Evolutionary conservation across 2,329 filamentous ascomycete genomes (phyloP).

Genomic region (Zymoseptoria brevis): DNA sequence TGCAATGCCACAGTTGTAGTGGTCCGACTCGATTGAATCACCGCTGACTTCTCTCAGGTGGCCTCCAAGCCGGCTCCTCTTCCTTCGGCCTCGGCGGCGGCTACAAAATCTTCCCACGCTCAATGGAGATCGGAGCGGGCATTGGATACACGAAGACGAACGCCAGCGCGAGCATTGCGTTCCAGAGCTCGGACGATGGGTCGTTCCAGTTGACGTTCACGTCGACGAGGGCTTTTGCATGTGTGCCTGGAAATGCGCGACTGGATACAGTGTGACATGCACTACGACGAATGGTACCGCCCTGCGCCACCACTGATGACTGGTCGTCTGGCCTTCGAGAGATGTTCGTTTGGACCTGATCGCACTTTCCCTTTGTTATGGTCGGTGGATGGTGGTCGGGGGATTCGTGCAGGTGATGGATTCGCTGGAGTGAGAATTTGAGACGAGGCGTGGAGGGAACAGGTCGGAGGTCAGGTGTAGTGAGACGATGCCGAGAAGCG

Average conservation of each 20-base stretch:
- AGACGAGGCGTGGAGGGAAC: too few relatives aligned
- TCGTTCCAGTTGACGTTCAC: conserved; percentile 10
- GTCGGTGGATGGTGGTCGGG: too few relatives aligned
- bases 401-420: too few relatives aligned
- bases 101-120: conserved; percentile 9
- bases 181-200: conserved; percentile 11
- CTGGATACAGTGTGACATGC: background rate
- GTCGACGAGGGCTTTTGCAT: conserved; percentile 7
- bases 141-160: conserved; percentile 14
- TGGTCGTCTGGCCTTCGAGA: too few relatives aligned
- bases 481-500: too few relatives aligned
- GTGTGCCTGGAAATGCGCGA: conserved; percentile 4
- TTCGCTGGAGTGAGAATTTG: too few relatives aligned
- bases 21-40: too few relatives aligned
- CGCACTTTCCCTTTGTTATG: too few relatives aligned
- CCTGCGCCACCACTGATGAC: too few relatives aligned
- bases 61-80: conserved; percentile 11
- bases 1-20: too few relatives aligned
- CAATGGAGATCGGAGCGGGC: conserved; percentile 10
- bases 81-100: conserved; percentile 17
- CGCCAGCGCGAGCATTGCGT: conserved; percentile 8
- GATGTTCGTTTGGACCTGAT: too few relatives aligned
- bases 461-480: too few relatives aligned
- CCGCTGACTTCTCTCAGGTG: conserved; percentile 5
- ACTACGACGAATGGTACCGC: background rate